Evolutionary conservation across 345 rosid species (phyloP).

Genomic region (Pelargonium nanum): DNA sequence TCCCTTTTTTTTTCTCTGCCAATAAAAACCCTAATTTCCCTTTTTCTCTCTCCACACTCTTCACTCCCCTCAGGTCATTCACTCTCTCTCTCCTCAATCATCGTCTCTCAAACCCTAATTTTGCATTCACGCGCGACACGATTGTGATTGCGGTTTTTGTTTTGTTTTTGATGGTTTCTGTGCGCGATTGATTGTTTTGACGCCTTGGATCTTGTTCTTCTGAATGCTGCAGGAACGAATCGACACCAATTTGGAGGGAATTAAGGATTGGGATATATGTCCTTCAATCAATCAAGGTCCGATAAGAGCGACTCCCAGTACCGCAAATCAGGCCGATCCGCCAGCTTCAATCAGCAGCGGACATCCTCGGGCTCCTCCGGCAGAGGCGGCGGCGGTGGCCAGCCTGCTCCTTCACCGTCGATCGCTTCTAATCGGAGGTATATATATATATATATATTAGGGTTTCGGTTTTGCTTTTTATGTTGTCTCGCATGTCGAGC

Average conservation of each 20-base stretch:
- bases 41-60: too few relatives aligned
- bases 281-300: conserved; percentile 91
- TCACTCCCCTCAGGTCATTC: too few relatives aligned
- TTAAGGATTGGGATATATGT: conserved; percentile 57
- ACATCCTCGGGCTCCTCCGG: conserved; percentile 50
- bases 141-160: too few relatives aligned
- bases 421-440: conserved; percentile 58
- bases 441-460: background rate
- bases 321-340: conserved; percentile 68
- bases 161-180: too few relatives aligned
- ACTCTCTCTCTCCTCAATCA: too few relatives aligned
- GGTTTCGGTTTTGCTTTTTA: background rate
- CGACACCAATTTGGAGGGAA: conserved; percentile 6
- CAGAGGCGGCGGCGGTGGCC: conserved; percentile 58
- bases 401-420: conserved; percentile 55
- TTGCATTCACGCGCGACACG: too few relatives aligned
- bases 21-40: too few relatives aligned
- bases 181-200: too few relatives aligned
- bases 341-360: conserved; percentile 62
- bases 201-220: background rate
- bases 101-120: too few relatives aligned
- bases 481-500: too few relatives aligned
- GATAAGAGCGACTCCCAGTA: conserved; percentile 64
- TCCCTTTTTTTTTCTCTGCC: too few relatives aligned
- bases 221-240: conserved; percentile 4